Percentiles rank a stretch among this genome's conserved stretches.
These are phyloP conservation scores for Wakefieldia striispora DNA, from an alignment of 768 basidiomycete species.

Conservation along the genomic window DNA sequence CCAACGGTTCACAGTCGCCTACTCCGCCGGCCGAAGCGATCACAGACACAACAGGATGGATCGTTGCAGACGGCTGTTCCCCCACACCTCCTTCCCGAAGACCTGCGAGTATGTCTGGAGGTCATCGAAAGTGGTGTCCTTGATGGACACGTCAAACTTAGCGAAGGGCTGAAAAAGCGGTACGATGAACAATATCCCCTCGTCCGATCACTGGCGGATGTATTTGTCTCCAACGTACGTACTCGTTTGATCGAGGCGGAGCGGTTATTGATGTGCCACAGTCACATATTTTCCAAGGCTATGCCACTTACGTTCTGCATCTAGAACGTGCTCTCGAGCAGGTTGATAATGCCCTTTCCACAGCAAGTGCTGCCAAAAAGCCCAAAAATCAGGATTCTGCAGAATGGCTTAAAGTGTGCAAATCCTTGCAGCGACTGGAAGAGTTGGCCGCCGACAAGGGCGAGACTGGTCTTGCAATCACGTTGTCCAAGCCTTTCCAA, in stretches of 20 bases:
- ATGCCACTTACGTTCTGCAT: constrained; percentile 92
- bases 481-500: constrained; percentile 96
- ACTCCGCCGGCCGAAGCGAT: constrained; percentile 69
- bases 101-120: constrained; percentile 80
- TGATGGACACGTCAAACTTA: constrained; percentile 84
- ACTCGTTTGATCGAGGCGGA: constrained; percentile 6
- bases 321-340: constrained; percentile 87
- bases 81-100: constrained; percentile 83
- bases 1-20: constrained; percentile 41
- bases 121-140: constrained; percentile 85
- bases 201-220: constrained; percentile 89
- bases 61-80: constrained; percentile 54
- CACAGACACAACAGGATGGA: constrained; percentile 48
- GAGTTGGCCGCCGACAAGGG: constrained; percentile 78
- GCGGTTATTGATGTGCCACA: constrained; percentile 34
- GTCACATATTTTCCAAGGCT: constrained; percentile 93
- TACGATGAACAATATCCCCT: constrained; percentile 97
- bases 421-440: constrained; percentile 74
- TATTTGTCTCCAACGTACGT: constrained; percentile 92
- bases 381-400: constrained; percentile 79
- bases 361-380: constrained; percentile 62
- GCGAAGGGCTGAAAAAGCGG: constrained; percentile 79
- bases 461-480: constrained; percentile 93
- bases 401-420: constrained; percentile 77
- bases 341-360: constrained; percentile 74